Percentiles rank a stretch among this genome's conserved stretches.
Evolutionary conservation across 2,329 filamentous ascomycete genomes (phyloP).

Genomic region (Basipetospora chlamydospora): DNA sequence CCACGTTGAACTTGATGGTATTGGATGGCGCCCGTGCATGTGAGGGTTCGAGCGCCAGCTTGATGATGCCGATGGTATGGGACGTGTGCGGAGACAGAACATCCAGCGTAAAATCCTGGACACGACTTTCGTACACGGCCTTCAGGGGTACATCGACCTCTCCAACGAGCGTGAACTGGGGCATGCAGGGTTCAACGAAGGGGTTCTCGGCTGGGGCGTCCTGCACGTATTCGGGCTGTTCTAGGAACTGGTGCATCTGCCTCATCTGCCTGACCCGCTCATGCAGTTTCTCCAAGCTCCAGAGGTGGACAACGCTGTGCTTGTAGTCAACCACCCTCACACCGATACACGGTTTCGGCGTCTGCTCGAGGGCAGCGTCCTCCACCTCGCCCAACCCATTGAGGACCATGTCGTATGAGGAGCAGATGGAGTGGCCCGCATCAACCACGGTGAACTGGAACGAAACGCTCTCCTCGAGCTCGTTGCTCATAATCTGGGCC

Average conservation of each 20-base stretch:
- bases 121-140: constrained; percentile 85
- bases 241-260: constrained; percentile 91
- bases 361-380: constrained; percentile 65
- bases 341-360: constrained; percentile 78
- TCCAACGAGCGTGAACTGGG: constrained; percentile 80
- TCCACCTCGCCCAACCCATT: constrained; percentile 82
- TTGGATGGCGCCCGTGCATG: constrained; percentile 83
- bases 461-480: constrained; percentile 80
- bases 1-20: constrained; percentile 93
- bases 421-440: constrained; percentile 73
- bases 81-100: constrained; percentile 86
- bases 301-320: constrained; percentile 72
- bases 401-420: constrained; percentile 91
- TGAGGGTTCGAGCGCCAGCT: constrained; percentile 82
- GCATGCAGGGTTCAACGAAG: constrained; percentile 81
- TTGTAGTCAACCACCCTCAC: constrained; percentile 86
- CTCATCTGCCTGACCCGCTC: constrained; percentile 83
- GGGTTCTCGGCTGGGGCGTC: constrained; percentile 89
- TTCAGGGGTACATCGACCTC: constrained; percentile 85
- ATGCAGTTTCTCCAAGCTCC: constrained; percentile 87
- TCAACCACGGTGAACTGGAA: constrained; percentile 94
- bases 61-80: constrained; percentile 79
- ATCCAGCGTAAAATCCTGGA: constrained; percentile 87
- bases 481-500: constrained; percentile 94
- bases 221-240: constrained; percentile 85